phyloP scores from a whole-genome alignment of 345 rosid species.

The Hibiscus trionum region DNA sequence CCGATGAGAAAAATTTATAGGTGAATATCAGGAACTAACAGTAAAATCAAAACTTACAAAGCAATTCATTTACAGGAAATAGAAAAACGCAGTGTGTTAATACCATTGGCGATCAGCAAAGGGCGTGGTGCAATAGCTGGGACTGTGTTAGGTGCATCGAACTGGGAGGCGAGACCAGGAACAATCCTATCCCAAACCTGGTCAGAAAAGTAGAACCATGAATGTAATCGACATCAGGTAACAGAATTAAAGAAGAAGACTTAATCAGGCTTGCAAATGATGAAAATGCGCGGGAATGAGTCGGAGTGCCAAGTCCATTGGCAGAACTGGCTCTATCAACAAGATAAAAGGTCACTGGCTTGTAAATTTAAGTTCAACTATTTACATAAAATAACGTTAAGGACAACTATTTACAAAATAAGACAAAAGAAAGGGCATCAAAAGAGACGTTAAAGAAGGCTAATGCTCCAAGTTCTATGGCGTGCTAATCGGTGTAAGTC shows the following conservation, averaged over 20 bases:
- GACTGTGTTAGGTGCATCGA: constrained; percentile 45
- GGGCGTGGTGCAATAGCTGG: constrained; percentile 15
- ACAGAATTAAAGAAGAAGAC: neutral
- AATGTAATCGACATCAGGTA: neutral
- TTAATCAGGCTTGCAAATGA: no score
- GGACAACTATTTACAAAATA: neutral
- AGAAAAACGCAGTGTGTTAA: no score
- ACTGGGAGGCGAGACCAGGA: constrained; percentile 69
- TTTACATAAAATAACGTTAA: neutral
- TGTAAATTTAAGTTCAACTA: neutral
- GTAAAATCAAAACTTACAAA: neutral
- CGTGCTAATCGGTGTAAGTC: neutral
- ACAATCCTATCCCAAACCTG: constrained; percentile 96
- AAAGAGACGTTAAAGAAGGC: neutral
- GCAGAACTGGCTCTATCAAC: no score
- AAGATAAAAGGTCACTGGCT: neutral
- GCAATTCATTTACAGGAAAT: neutral
- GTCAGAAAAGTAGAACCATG: constrained; percentile 10
- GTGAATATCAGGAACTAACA: neutral
- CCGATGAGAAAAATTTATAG: neutral
- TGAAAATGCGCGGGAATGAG: no score
- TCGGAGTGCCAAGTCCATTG: no score
- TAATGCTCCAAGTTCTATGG: neutral
- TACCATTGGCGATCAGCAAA: no score
- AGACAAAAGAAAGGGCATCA: neutral